Base-by-base conservation (phyloP, 2,329 filamentous ascomycete species). In the Conoideocrella luteorostrata region DNA sequence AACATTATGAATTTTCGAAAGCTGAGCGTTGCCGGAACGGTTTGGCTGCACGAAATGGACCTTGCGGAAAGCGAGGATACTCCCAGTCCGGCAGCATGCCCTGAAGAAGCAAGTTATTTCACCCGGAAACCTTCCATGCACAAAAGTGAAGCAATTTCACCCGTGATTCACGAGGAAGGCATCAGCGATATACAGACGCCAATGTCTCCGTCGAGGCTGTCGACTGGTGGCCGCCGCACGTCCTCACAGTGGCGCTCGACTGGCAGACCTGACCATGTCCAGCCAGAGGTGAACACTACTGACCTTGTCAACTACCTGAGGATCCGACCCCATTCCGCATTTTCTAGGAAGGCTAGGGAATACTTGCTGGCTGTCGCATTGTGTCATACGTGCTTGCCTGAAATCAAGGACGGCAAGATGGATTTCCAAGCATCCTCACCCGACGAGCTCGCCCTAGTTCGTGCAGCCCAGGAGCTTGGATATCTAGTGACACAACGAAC, bases 1-100 rank as follows among this genome's bases (percentile, higher is more conserved):
- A 97, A 97, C 52, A 75, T 88, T 10, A 96, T 97, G 91, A 88
- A 88, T 49, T 96, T 96, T 59, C 84, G 90, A 34, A 95, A 94
- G 60, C 76, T 96, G 64, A 95, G 86, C 54, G 82, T 96, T 24
- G 89, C 87, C 3, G 90, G 90, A 6, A 89, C 86, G 1, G 84
- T 89, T 1, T 95, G 90, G 88, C 69, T 93, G 24, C 90, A 95
- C 52, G 84, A 93, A 56, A 72, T 75, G 48, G 88, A 94, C 57
- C 64, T 90, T 12, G 18, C n/a, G 5, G 7, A 21, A 17, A 7
- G 15, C 2, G 68, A 75, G 41, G 61, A 50, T 21, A 41, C 50
- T 5, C 5, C 35, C 11, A 35, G 20, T 7, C 20, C 30, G 17
- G 12, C n/a, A n/a, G 32, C 43, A 30, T 41, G 30, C 22, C 7